Evolutionary conservation across 768 basidiomycete species (phyloP).

Genomic region (Agrocybe praecox): DNA sequence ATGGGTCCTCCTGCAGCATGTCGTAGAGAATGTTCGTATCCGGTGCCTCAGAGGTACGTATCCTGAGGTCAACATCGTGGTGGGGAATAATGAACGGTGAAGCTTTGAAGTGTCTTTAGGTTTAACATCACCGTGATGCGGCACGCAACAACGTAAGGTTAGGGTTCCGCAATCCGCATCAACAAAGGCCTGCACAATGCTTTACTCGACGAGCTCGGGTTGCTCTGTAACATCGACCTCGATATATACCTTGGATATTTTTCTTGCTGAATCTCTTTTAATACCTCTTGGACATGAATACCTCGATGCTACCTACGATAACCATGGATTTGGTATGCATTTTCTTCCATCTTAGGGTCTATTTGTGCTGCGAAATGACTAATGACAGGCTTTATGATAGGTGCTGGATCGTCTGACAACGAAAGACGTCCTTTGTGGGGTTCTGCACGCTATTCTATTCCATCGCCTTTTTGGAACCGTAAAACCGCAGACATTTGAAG

Average conservation of each 20-base stretch:
- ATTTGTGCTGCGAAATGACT: constrained; percentile 4
- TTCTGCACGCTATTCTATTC: constrained; percentile 83
- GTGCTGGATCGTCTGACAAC: constrained; percentile 71
- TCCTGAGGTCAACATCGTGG: background rate
- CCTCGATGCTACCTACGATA: constrained; percentile 22
- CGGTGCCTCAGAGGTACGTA: background rate
- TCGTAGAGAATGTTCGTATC: constrained; percentile 8
- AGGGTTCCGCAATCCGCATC: constrained; percentile 1
- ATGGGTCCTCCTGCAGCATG: constrained; percentile 13
- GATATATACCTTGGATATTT: background rate
- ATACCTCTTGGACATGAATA: background rate
- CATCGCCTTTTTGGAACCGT: constrained; percentile 83
- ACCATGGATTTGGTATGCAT: constrained; percentile 50
- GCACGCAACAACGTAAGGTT: background rate
- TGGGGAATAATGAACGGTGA: background rate
- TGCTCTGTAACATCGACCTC: background rate
- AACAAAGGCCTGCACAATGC: background rate
- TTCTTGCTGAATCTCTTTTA: background rate
- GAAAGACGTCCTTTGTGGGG: constrained; percentile 73
- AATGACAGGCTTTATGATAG: constrained; percentile 33
- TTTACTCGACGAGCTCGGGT: background rate
- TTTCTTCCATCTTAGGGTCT: too few species aligned
- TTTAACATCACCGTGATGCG: too few species aligned
- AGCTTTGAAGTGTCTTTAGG: too few species aligned
- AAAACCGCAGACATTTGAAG: constrained; percentile 75